Percentiles rank a stretch among this genome's conserved stretches.
Evolutionary conservation across 352 stramenopile genomes (phyloP).

Genomic region (Phytophthora brassicae): DNA sequence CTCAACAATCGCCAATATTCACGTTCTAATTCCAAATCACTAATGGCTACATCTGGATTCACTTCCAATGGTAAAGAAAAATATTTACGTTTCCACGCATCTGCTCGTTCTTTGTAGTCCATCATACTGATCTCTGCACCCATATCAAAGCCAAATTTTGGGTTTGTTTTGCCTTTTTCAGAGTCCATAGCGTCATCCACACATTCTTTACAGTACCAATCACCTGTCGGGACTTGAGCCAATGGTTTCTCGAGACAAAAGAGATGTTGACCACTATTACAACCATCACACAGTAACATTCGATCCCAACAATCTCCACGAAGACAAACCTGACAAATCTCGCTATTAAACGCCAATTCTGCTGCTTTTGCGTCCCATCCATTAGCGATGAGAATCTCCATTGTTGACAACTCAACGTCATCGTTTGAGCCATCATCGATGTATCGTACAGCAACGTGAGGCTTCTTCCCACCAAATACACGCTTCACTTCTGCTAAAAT

Average conservation of each 20-base stretch:
- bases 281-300: constrained; percentile 81
- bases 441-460: constrained; percentile 70
- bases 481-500: constrained; percentile 71
- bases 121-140: constrained; percentile 75
- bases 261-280: constrained; percentile 79
- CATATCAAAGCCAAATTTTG: constrained; percentile 85
- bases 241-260: constrained; percentile 76
- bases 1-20: constrained; percentile 91
- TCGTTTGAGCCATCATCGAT: constrained; percentile 54
- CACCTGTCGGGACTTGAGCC: constrained; percentile 53
- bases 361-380: constrained; percentile 68
- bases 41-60: constrained; percentile 47
- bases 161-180: constrained; percentile 42
- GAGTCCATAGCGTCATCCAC: constrained; percentile 57
- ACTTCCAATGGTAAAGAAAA: constrained; percentile 47
- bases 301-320: constrained; percentile 80
- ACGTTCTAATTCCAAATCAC: constrained; percentile 70
- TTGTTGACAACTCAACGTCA: constrained; percentile 59
- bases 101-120: constrained; percentile 83
- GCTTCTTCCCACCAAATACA: constrained; percentile 80
- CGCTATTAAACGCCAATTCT: constrained; percentile 75
- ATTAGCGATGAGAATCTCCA: constrained; percentile 84
- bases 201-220: constrained; percentile 82
- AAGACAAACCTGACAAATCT: constrained; percentile 84
- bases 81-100: constrained; percentile 81